phyloP scores from a whole-genome alignment of 371 early-diverging fungal genomes.

The Coemansia sp. region DNA sequence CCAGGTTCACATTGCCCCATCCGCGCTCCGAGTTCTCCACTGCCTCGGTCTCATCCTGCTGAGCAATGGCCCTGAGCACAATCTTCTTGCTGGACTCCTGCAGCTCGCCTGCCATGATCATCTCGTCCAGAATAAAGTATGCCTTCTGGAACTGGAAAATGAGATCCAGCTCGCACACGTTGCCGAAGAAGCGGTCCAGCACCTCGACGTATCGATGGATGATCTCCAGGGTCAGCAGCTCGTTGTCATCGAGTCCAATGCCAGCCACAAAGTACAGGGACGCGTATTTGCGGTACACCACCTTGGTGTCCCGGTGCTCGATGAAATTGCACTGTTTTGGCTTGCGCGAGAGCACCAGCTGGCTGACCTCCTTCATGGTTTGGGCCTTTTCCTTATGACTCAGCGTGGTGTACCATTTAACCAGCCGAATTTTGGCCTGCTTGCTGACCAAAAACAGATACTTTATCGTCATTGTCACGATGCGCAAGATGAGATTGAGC shows the following conservation, averaged over 20 bases:
- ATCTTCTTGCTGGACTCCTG: conserved; percentile 82
- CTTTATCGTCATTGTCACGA: no score
- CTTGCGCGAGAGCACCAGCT: conserved; percentile 83
- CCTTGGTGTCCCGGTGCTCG: conserved; percentile 92
- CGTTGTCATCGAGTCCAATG: conserved; percentile 88
- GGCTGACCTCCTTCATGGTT: conserved; percentile 91
- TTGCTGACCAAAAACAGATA: no score
- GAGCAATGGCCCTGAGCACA: conserved; percentile 69
- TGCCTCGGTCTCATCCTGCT: conserved; percentile 75
- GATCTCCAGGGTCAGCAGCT: conserved; percentile 88
- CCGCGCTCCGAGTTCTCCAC: conserved; percentile 58
- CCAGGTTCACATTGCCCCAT: conserved; percentile 53
- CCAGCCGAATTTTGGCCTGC: conserved; percentile 63
- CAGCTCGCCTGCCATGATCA: conserved; percentile 80
- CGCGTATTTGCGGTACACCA: conserved; percentile 95
- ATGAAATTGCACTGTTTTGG: conserved; percentile 97
- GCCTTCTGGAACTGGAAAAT: conserved; percentile 90
- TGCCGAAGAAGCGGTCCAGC: conserved; percentile 95
- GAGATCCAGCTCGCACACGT: conserved; percentile 89
- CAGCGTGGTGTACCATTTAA: conserved; percentile 95
- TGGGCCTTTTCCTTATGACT: conserved; percentile 90
- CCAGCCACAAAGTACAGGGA: conserved; percentile 95
- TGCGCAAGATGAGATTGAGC: no score
- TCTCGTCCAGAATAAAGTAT: conserved; percentile 82
- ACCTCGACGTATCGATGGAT: conserved; percentile 98